Evolutionary conservation across 768 basidiomycete species (phyloP), one percentile per base, ranked within the genome.

Genomic region (Tulasnella sp.): DNA sequence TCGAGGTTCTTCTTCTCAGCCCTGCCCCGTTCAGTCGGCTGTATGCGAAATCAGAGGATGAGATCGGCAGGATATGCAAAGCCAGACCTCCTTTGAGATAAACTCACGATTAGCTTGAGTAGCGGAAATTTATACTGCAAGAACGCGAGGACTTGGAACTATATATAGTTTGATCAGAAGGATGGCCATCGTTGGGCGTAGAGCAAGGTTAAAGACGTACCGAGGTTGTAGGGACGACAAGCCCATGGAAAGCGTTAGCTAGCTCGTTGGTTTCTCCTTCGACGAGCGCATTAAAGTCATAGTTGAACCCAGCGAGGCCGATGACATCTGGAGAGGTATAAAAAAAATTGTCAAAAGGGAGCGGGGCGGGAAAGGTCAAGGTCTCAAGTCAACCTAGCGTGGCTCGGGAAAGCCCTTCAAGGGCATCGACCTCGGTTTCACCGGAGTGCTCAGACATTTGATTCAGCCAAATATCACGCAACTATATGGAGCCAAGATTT

Each of bases 201-300:
- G 34, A 38, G 5, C 34, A 38, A 15, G n/a, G 8, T 48, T 48
- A 5, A n/a, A 7, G 19, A 19, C 27, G 5, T 27, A 29, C 3
- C 19, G 55, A 26, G 9, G 23, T 56, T 26, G 21, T 29, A 5
- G 55, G 55, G 21, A 42, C 41, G 55, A 65, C 68, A 10, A 72
- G 63, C 15, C 51, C 62, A 13, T 43, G 60, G 51, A 73, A 71
- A 1, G 73, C 72, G 26, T 63, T 43, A 29, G 65, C 70, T 8
- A 73, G 68, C 58, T 71, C 73, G 54, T 70, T 70, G 19, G 62
- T 65, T 45, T 64, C 56, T 1, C 67, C 68, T 11, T 62, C 38
- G 0, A 64, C 68, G 19, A 73, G 65, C 7, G 72, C 60, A 42
- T 72, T 60, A 56, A 73, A 73, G 10, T 67, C 60, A 54, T 73